Evolutionary conservation across 192 early-diverging fungal species (phyloP), one percentile per base, ranked within the genome.

Genomic region (Gaertneriomyces semiglobifer): DNA sequence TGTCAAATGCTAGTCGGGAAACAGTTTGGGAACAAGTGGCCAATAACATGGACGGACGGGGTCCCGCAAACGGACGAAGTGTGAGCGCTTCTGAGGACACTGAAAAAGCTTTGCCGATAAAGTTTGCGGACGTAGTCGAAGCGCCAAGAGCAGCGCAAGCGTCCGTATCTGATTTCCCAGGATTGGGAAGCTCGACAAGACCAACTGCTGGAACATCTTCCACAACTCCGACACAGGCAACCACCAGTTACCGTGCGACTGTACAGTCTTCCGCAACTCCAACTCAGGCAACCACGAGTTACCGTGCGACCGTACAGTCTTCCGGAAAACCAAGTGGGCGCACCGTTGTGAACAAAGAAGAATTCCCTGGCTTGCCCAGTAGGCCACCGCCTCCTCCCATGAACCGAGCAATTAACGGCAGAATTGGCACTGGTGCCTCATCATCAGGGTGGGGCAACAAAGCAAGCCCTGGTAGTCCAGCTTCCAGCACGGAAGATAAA

Each of bases 21-120:
- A 75, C 48, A 10, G 77, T 57, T 45, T 77, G 60, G 69, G 65
- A 73, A 20, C 54, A 60, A 19, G 70, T 60, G 45, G 44, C 48
- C 4, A 19, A 47, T n/a, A 58, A 58, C 19, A 53, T 64, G 62
- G 25, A 74, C 38, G 25, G 47, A 33, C 18, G 25, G 16, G 18
- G 71, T 40, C 12, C 47, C 12, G 65, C 54, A 4, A 41, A 12
- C 18, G 40, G 41, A 18, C 33, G 39, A 6, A 16, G 56, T 16
- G n/a, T 20, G 25, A 46, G 2, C 44, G 58, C 9, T 19, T 44
- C 42, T 51, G 75, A 40, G 25, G 68, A 46, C 63, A 42, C 18
- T 11, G 68, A 54, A 19, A 56, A 40, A 71, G 52, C 39, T 14
- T 7, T 48, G 60, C 45, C 45, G 9, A 56, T 75, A 11, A 64